Percentiles rank a stretch among this genome's conserved stretches.
phyloP scores from a whole-genome alignment of 225 moss, liverwort and hornwort species.

The Physcomitrium patens region DNA sequence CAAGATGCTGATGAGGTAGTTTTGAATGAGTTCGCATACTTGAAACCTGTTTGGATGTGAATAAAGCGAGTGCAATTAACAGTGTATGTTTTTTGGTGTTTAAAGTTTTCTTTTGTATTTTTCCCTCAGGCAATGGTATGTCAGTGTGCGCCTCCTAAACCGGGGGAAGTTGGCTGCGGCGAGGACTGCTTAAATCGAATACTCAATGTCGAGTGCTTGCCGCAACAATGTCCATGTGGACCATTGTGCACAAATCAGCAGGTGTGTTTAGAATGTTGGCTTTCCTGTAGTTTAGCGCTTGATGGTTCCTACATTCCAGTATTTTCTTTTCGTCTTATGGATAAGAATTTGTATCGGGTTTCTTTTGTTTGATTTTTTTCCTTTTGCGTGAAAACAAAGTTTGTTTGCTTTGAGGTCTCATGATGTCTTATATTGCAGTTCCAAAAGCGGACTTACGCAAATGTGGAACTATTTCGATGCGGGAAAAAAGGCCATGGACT shows the following conservation, averaged over 20 bases:
- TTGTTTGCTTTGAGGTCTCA: not conserved
- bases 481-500: slow-evolving; percentile 90
- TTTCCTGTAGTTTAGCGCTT: slow-evolving; percentile 4
- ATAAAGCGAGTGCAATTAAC: not conserved
- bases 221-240: slow-evolving; percentile 86
- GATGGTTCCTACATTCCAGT: slow-evolving; percentile 2
- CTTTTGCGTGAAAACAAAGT: not conserved
- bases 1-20: slow-evolving; percentile 79
- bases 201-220: slow-evolving; percentile 81
- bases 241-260: slow-evolving; percentile 85
- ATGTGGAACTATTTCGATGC: slow-evolving; percentile 73
- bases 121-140: slow-evolving; percentile 81
- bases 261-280: slow-evolving; percentile 35
- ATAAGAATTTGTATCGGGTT: slow-evolving; percentile 2
- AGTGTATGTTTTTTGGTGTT: slow-evolving; percentile 23
- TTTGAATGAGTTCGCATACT: slow-evolving; percentile 1
- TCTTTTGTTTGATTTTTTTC: not conserved
- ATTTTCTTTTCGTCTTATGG: not conserved
- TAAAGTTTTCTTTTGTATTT: slow-evolving; percentile 6
- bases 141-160: slow-evolving; percentile 70
- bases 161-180: slow-evolving; percentile 73
- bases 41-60: not conserved
- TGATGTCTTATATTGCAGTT: slow-evolving; percentile 56
- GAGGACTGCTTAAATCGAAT: slow-evolving; percentile 89
- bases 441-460: slow-evolving; percentile 77